These are phyloP conservation scores for Vaccinium darrowii DNA, from an alignment of 148 eudicot species.

Conservation along the genomic window DNA sequence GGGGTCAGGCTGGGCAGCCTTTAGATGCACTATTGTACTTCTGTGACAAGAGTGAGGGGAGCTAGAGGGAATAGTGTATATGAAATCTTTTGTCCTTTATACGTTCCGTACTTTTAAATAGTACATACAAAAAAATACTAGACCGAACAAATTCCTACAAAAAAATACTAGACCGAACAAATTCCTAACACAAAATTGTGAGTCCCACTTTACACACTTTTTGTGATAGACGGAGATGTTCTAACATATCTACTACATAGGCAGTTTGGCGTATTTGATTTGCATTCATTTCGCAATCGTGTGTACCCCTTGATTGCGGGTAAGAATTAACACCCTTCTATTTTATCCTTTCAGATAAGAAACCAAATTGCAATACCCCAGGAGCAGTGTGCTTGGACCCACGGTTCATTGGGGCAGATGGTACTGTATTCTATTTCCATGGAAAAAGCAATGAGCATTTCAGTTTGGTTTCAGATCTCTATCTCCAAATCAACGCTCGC, in stretches of 20 bases:
- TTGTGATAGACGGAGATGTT: no score
- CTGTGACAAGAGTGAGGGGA: no score
- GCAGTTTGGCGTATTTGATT: neutral
- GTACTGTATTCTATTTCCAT: conserved; percentile 28
- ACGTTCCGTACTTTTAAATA: no score
- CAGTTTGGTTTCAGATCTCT: conserved; percentile 19
- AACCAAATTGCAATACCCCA: conserved; percentile 22
- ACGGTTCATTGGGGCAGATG: conserved; percentile 27
- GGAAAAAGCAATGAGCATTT: conserved; percentile 29
- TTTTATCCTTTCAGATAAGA: conserved; percentile 9
- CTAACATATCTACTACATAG: neutral
- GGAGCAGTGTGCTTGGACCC: conserved; percentile 32
- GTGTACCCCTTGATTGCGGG: neutral
- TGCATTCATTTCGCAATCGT: neutral
- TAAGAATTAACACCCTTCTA: neutral
- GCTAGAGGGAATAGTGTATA: no score
- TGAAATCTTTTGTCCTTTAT: no score
- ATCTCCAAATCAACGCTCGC: conserved; percentile 26
- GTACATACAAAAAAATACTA: no score
- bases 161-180: no score
- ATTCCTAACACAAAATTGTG: no score
- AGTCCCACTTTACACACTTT: no score
- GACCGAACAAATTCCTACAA: no score
- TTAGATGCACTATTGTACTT: no score
- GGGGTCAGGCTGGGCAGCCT: no score